phyloP scores from a whole-genome alignment of 331 rosid genomes.

The Pyracantha coccinea region DNA sequence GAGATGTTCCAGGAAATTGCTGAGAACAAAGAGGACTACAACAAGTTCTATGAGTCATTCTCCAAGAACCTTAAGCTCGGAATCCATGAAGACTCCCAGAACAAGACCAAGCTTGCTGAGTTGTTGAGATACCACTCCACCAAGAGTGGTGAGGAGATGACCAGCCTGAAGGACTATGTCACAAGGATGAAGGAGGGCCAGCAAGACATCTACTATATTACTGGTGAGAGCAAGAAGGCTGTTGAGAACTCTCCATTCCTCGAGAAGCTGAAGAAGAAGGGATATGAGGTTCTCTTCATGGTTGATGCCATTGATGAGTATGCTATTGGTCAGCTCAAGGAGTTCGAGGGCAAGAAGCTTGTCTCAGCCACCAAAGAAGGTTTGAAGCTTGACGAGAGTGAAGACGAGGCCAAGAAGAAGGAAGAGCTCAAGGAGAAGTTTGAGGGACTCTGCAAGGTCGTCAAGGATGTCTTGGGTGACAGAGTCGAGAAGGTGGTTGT shows the following conservation, averaged over 20 bases:
- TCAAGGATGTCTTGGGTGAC: slow-evolving; percentile 75
- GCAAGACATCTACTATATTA: slow-evolving; percentile 62
- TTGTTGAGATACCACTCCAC: slow-evolving; percentile 66
- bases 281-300: slow-evolving; percentile 65
- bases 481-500: slow-evolving; percentile 68
- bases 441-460: slow-evolving; percentile 62
- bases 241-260: slow-evolving; percentile 82
- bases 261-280: slow-evolving; percentile 73
- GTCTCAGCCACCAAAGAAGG: slow-evolving; percentile 83
- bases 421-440: slow-evolving; percentile 60
- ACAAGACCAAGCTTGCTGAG: slow-evolving; percentile 70
- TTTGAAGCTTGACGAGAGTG: slow-evolving; percentile 61
- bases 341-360: slow-evolving; percentile 71
- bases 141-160: slow-evolving; percentile 72
- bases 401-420: slow-evolving; percentile 47
- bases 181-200: slow-evolving; percentile 89
- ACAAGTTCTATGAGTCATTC: slow-evolving; percentile 74
- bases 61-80: slow-evolving; percentile 70
- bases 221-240: slow-evolving; percentile 77
- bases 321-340: slow-evolving; percentile 77
- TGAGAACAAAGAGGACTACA: slow-evolving; percentile 85
- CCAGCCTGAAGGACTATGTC: slow-evolving; percentile 73
- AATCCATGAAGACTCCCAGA: slow-evolving; percentile 63
- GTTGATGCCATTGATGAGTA: slow-evolving; percentile 83
- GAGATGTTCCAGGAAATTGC: slow-evolving; percentile 71